Conservation (phyloP, 2,329 filamentous ascomycete species). For the Aspergillus fructus region DNA sequence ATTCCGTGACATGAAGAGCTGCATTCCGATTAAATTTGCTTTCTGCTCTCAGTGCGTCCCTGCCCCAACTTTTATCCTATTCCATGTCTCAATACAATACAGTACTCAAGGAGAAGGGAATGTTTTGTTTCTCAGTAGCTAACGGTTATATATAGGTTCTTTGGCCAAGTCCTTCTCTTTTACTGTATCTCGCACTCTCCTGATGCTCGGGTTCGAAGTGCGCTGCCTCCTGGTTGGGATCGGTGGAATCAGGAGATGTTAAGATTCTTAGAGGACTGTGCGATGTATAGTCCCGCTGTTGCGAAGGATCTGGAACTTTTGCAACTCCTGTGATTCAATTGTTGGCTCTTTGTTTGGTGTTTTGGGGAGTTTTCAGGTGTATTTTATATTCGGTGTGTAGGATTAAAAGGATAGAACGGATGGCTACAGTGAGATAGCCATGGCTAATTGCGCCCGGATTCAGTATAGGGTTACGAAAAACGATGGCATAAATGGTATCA, state of each 20-base stretch:
- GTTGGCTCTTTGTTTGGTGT: background rate
- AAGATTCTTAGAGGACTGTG: constrained; percentile 40
- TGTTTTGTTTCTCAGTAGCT: background rate
- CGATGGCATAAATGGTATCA: background rate
- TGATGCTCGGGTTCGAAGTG: constrained; percentile 33
- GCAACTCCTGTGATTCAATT: constrained; percentile 25
- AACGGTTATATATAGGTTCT: constrained; percentile 30
- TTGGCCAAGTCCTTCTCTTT: constrained; percentile 44
- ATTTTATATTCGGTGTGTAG: no score
- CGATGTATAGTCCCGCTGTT: constrained; percentile 38
- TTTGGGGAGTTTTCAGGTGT: background rate
- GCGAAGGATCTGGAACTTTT: constrained; percentile 41
- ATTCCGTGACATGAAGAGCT: constrained; percentile 43
- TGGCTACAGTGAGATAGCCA: no score
- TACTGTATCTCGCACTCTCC: constrained; percentile 42
- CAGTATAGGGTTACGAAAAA: no score
- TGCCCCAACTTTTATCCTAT: background rate
- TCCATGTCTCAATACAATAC: no score
- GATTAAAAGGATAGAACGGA: no score
- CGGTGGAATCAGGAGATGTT: constrained; percentile 44
- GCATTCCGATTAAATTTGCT: constrained; percentile 43
- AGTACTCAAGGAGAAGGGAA: no score
- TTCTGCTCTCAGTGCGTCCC: constrained; percentile 40
- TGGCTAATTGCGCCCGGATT: no score
- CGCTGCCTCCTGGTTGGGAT: constrained; percentile 40